Evolutionary conservation across 2,329 filamentous ascomycete genomes (phyloP), one percentile per base, ranked within the genome.

Genomic region (Lasiodiplodia theobromae): DNA sequence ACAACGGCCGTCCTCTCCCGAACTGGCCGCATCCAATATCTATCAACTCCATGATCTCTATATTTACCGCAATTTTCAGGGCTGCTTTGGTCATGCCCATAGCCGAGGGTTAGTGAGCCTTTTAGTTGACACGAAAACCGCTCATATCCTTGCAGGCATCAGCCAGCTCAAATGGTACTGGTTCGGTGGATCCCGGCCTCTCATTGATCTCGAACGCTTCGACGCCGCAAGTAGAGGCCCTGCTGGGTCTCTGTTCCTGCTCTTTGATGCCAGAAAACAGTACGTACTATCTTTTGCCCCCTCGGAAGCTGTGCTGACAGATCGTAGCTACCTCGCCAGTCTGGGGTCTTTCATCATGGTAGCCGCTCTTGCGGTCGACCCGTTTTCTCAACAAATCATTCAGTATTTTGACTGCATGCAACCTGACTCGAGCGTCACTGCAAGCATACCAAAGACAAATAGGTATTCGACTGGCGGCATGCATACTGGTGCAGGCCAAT

Each of bases 111-210:
- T 31, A 14, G 16, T 52, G 3, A 6, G 16, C 4, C 23, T 7
- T 12, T 47, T 23, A 31, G 0, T 11, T n/a, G 4, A 25, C 2
- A 8, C 8, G 2, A 11, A 38, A 14, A 7, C 38, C 14, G 12
- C 37, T 66, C n/a, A 47, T 14, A n/a, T 10, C 25, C 51, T 18
- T 12, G 28, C 11, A 57, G 64, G 53, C n/a, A 40, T 67, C 21
- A 67, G 64, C 38, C 64, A 67, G 38, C 40, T 57, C 16, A 67
- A 67, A 56, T 67, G 64, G 64, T 54, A 56, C 23, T 57, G 53
- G 51, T 67, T 67, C 28, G 49, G 44, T 28, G 38, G 47, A 12
- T 18, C 52, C 11, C 37, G 28, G 11, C 28, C 51, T 16, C 64
- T 67, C 6, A 56, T 47, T 25, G 64, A 67, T 21, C 52, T 67